Conservation (phyloP, 2,329 filamentous ascomycete species). For the Beauveria asiatica region DNA sequence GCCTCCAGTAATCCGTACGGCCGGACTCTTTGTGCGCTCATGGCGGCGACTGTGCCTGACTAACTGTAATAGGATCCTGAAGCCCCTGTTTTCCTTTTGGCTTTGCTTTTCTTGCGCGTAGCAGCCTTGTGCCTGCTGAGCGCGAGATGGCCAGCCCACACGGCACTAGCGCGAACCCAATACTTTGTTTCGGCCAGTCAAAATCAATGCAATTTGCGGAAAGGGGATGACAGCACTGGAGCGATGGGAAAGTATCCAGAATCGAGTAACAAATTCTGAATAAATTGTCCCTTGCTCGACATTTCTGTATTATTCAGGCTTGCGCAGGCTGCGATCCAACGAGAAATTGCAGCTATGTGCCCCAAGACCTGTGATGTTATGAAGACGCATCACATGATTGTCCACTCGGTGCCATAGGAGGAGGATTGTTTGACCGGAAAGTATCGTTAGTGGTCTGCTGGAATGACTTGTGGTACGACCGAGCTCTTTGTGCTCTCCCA, state of each 20-base stretch:
- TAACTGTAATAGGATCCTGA: no score
- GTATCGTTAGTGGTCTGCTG: neutral
- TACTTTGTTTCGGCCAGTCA: neutral
- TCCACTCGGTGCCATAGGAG: no score
- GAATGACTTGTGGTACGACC: no score
- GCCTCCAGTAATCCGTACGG: no score
- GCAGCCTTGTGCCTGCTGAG: no score
- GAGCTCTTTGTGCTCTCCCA: neutral
- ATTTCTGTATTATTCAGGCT: neutral
- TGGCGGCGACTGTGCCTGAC: no score
- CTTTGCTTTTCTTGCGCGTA: no score
- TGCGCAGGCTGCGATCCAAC: neutral
- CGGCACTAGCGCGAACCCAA: neutral
- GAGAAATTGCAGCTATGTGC: neutral
- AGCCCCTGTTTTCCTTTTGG: no score
- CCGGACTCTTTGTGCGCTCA: no score
- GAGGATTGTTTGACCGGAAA: neutral
- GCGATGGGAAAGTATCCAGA: neutral
- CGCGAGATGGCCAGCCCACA: no score
- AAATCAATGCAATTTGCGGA: neutral
- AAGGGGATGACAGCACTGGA: neutral
- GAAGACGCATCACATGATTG: neutral
- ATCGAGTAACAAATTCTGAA: neutral
- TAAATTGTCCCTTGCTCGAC: neutral
- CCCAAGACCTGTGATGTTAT: neutral